A percentile compares a stretch with the other conserved stretches of the same genome.
These are phyloP conservation scores for Zygoascus biomembranicola DNA, from an alignment of 805 yeast genomes.

Conservation along the genomic window DNA sequence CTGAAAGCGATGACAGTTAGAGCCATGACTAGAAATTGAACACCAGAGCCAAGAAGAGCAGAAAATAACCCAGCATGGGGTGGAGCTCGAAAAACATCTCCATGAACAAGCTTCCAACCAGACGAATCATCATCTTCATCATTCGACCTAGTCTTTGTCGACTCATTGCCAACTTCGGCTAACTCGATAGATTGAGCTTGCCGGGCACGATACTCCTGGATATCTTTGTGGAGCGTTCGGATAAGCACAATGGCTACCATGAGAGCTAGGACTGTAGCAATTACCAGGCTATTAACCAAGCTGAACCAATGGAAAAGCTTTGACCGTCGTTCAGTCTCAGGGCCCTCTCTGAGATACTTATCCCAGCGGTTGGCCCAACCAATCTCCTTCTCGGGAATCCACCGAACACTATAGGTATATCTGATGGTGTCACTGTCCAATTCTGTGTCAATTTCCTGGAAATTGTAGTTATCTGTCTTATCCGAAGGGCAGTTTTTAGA, in stretches of 20 bases:
- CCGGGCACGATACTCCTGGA: slow-evolving; percentile 22
- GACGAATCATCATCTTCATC: slow-evolving; percentile 20
- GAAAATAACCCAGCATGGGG: slow-evolving; percentile 40
- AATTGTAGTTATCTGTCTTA: slow-evolving; percentile 49
- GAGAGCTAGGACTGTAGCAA: slow-evolving; percentile 52
- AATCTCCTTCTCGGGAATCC: slow-evolving; percentile 71
- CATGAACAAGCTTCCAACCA: slow-evolving; percentile 48
- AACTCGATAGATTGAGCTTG: background rate
- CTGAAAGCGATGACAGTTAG: slow-evolving; percentile 55
- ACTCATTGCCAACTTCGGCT: slow-evolving; percentile 8
- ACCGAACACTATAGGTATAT: slow-evolving; percentile 77
- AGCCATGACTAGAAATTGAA: slow-evolving; percentile 56
- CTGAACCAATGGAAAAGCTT: slow-evolving; percentile 64
- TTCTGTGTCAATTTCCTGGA: slow-evolving; percentile 40
- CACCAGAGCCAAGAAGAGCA: slow-evolving; percentile 61
- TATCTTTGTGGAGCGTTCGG: slow-evolving; percentile 45
- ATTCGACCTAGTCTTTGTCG: background rate
- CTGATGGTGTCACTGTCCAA: slow-evolving; percentile 32
- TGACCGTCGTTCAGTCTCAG: slow-evolving; percentile 29
- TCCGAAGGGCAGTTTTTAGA: slow-evolving; percentile 62
- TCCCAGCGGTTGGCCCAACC: slow-evolving; percentile 68
- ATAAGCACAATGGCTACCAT: slow-evolving; percentile 58
- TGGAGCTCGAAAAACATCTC: slow-evolving; percentile 52
- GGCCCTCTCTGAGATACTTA: slow-evolving; percentile 43
- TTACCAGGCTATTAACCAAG: slow-evolving; percentile 58